Evolutionary conservation across 2,329 filamentous ascomycete species (phyloP), one percentile per base, ranked within the genome.

Genomic region (Didymella arachidicola): DNA sequence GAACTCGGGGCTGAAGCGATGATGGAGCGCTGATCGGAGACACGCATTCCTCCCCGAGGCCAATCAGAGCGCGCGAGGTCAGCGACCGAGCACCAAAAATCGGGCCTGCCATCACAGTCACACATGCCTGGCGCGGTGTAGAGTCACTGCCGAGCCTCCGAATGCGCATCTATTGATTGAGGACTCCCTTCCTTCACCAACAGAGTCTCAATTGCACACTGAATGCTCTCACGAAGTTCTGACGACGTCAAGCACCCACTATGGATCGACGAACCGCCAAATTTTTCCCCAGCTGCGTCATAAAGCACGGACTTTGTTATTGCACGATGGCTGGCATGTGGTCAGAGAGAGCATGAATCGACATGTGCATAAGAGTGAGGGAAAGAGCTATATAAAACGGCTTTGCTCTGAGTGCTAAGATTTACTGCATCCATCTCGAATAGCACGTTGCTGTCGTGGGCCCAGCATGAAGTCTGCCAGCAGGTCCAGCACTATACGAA

Each of bases 271-370:
- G 22, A 56, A 47, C 34, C 6, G 54, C 54, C 48, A 52, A 48
- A 43, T 29, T 47, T 57, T 57, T 52, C 54, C 54, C 54, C 48
- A 48, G 54, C 41, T 57, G 48, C 54, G 54, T 57, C 54, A 57
- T 53, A 27, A 36, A 30, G 54, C 54, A 57, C 54, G 54, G 54
- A 22, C 54, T 18, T 25, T 34, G 19, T 25, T 22, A n/a, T 48
- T 38, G 30, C 34, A 14, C 27, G 42, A 48, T 52, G 48, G 47
- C 53, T 48, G 43, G 48, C 47, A 6, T 41, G 18, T 10, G 38
- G 16, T 7, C 3, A 8, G 12, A 27, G 14, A 22, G 39, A 19
- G 3, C 10, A 7, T 42, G 19, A 26, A 42, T 42, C 39, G 19
- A 39, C 36, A 16, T 34, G 32, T 34, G 32, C 5, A 34, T 4